Evolutionary conservation across 2,329 filamentous ascomycete species (phyloP), one percentile per base, ranked within the genome.

Genomic region (Colletotrichum zoysiae): DNA sequence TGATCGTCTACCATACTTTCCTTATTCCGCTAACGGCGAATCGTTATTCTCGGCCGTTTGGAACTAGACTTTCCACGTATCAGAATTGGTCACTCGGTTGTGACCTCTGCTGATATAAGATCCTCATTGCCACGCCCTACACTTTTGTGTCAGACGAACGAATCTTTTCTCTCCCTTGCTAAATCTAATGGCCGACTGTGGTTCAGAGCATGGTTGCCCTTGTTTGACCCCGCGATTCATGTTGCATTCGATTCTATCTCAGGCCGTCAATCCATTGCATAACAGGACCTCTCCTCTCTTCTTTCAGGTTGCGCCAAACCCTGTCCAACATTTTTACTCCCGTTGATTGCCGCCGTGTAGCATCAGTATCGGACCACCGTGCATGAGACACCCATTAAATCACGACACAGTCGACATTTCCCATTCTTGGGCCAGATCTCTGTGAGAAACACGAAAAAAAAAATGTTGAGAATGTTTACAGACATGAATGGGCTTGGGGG

Each of bases 381-480:
- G 23, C 20, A 20, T 38, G 12, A 53, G 33, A 63, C 48, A 42
- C 9, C 5, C n/a, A 8, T 46, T 53, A 53, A 9, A 33, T n/a
- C 11, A n/a, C 35, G n/a, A 42, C n/a, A 16, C 30, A 23, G 42
- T 53, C 23, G 35, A 33, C 33, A 14, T 35, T 26, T 42, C 38
- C 30, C 33, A 26, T 33, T 12, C 42, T 2, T 5, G 35, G 14
- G 35, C 50, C n/a, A 46, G 5, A 42, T 3, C 30, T 18, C 23
- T 14, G 40, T 20, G 61, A 42, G 18, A 26, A 48, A 46, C 51
- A 5, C 20, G 44, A 5, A 35, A 35, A 5, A 35, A 35, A 61
- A 61, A 9, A 74, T 74, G 73, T 60, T 74, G 64, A 70, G 65
- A 53, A 73, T 72, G 58, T 68, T 74, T 57, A 44, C 56, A 26